These are phyloP conservation scores for barrel medic (Medicago truncatula) DNA, from an alignment of 306 rosid genomes.

Conservation along the genomic window MtrunA17r5.0-ANR NC_053042.1:14014501-14015000, in stretches of 20 bases:
- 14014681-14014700: slow-evolving; percentile 80
- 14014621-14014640: slow-evolving; percentile 69
- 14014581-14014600: slow-evolving; percentile 62
- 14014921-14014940: slow-evolving; percentile 91
- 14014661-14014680: slow-evolving; percentile 94
- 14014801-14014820: slow-evolving; percentile 89
- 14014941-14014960: slow-evolving; percentile 73
- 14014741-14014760: slow-evolving; percentile 87
- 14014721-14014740: slow-evolving; percentile 92
- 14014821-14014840: slow-evolving; percentile 76
- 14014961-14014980: slow-evolving; percentile 77
- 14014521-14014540: slow-evolving; percentile 86
- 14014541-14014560: slow-evolving; percentile 88
- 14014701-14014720: slow-evolving; percentile 82
- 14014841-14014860: slow-evolving; percentile 79
- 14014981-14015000: slow-evolving; percentile 85
- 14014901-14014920: slow-evolving; percentile 66
- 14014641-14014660: slow-evolving; percentile 85
- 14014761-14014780: slow-evolving; percentile 89
- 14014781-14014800: slow-evolving; percentile 89
- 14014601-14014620: slow-evolving; percentile 70
- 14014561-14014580: slow-evolving; percentile 83
- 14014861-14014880: slow-evolving; percentile 87
- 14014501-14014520: slow-evolving; percentile 82
- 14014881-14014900: slow-evolving; percentile 80